Percentiles rank a stretch among this genome's conserved stretches.
phyloP scores from a whole-genome alignment of 345 rosid species.

The Draba incana region DNA sequence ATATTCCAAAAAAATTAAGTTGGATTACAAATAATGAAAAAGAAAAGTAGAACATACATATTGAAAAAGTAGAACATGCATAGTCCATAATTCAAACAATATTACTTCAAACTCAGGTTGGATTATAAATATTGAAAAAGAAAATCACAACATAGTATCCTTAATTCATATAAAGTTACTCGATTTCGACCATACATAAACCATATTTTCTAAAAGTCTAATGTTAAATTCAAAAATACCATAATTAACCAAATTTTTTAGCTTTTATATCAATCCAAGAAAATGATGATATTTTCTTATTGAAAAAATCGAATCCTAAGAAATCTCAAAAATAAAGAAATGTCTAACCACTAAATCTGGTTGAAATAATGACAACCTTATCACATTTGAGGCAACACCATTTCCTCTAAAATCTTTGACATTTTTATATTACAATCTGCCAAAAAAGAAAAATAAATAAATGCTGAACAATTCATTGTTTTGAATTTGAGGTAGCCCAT shows the following conservation, averaged over 20 bases:
- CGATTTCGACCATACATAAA: too few species aligned
- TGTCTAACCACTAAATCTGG: not conserved
- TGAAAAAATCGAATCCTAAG: not conserved
- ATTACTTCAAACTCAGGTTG: too few species aligned
- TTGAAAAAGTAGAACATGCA: not conserved
- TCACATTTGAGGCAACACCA: not conserved
- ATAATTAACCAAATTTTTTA: not conserved
- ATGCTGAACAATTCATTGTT: constrained; percentile 22
- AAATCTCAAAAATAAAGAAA: not conserved
- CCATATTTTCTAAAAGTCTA: too few species aligned
- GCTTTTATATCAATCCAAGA: too few species aligned
- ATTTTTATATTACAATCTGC: not conserved
- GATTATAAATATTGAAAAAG: too few species aligned
- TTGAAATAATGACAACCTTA: not conserved
- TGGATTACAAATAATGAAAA: not conserved
- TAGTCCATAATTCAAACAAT: not conserved
- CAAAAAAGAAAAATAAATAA: not conserved
- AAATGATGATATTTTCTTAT: not conserved
- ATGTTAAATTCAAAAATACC: too few species aligned
- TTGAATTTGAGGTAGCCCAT: constrained; percentile 15
- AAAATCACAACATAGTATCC: too few species aligned
- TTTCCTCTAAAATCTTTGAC: not conserved
- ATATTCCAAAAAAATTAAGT: not conserved
- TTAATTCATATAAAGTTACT: too few species aligned
- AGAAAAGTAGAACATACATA: not conserved